A percentile compares a stretch with the other conserved stretches of the same genome.
Evolutionary conservation across 306 rosid genomes (phyloP).

Genomic region (Citrullus colocynthis): DNA sequence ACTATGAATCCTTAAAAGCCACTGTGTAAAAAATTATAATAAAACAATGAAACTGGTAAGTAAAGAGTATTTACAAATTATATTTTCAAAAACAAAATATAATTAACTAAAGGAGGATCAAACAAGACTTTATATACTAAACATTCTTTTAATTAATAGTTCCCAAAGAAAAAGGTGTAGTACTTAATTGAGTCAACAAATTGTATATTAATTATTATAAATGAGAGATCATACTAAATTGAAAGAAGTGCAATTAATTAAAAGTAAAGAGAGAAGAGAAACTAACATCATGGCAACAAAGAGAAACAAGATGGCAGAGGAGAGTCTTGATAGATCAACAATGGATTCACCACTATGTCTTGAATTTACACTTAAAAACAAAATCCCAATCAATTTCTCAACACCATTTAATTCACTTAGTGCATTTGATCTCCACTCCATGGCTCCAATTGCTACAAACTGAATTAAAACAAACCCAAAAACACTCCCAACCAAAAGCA

Average conservation of each 20-base stretch:
- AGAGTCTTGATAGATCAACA: conserved; percentile 41
- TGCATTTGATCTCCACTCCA: conserved; percentile 48
- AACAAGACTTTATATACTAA: too few species aligned
- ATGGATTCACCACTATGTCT: conserved; percentile 54
- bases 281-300: conserved; percentile 58
- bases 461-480: conserved; percentile 33
- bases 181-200: too few species aligned
- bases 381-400: conserved; percentile 34
- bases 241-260: neutral
- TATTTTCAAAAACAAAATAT: too few species aligned
- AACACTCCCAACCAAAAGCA: conserved; percentile 21
- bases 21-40: too few species aligned
- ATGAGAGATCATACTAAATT: too few species aligned
- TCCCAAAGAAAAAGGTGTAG: too few species aligned
- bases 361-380: conserved; percentile 38
- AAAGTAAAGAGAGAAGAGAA: neutral
- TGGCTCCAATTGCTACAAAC: conserved; percentile 22
- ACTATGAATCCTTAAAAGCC: too few species aligned
- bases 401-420: conserved; percentile 38
- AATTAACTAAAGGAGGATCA: too few species aligned
- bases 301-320: conserved; percentile 48
- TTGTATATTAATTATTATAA: too few species aligned
- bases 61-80: too few species aligned
- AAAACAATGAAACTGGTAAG: too few species aligned
- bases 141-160: too few species aligned